Percentiles rank a stretch among this genome's conserved stretches.
Conservation (phyloP, 1,284 basidiomycete species). For the Polyporus tsugae region DNA sequence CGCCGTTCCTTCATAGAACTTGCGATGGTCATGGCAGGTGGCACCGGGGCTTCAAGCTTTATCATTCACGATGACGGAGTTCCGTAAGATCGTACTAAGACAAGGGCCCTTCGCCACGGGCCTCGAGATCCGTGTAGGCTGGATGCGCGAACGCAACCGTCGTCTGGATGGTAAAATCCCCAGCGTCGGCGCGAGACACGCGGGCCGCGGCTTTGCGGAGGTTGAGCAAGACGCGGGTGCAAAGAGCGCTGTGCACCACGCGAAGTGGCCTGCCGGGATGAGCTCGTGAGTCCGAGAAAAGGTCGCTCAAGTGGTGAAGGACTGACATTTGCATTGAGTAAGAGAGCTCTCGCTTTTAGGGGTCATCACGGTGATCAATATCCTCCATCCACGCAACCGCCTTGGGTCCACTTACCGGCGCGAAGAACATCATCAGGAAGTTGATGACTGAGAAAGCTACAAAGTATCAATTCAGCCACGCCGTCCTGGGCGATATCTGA, state of each 20-base stretch:
- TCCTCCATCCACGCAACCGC: background rate
- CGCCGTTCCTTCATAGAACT: too few relatives aligned
- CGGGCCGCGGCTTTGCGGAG: conserved; percentile 10
- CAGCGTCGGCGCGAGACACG: background rate
- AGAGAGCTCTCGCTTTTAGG: background rate
- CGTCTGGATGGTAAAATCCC: conserved; percentile 1
- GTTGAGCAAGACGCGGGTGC: conserved; percentile 11
- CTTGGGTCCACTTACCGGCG: background rate
- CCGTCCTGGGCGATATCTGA: background rate
- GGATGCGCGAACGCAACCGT: background rate
- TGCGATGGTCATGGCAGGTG: too few relatives aligned
- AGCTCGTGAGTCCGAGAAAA: background rate
- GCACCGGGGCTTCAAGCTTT: too few relatives aligned
- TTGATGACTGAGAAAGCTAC: conserved; percentile 1
- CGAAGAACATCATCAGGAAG: conserved; percentile 11
- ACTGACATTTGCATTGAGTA: conserved; percentile 8
- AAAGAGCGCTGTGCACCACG: conserved; percentile 10
- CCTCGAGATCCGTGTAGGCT: background rate
- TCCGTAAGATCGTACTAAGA: background rate
- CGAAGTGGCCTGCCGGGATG: conserved; percentile 5
- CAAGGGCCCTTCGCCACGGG: background rate
- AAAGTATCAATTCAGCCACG: background rate
- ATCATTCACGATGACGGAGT: background rate
- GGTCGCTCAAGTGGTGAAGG: background rate
- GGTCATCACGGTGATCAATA: too few relatives aligned